Conservation (phyloP, 2,329 filamentous ascomycete species). For the Aspergillus caelatus region DNA sequence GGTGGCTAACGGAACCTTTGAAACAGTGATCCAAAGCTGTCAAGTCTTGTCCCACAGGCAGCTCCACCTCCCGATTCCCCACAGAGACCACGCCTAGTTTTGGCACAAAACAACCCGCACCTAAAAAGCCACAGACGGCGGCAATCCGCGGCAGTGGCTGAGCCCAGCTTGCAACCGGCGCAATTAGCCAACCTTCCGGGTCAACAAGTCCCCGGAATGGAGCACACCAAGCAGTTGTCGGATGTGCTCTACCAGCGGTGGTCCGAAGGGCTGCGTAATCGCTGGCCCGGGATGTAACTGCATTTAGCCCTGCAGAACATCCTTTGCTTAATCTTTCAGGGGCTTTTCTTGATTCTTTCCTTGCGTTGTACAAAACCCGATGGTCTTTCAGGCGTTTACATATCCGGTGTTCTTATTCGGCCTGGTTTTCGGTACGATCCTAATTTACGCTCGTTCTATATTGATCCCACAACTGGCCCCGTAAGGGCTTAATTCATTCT, state of each 20-base stretch:
- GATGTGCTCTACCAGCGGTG: slow-evolving; percentile 91
- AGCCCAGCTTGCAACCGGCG: slow-evolving; percentile 42
- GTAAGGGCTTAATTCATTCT: slow-evolving; percentile 1
- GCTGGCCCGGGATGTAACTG: slow-evolving; percentile 59
- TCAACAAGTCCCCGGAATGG: slow-evolving; percentile 72
- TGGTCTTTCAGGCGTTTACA: slow-evolving; percentile 3
- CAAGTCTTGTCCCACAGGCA: slow-evolving; percentile 38
- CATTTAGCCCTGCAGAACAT: neutral
- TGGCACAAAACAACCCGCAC: slow-evolving; percentile 83
- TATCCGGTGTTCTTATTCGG: neutral
- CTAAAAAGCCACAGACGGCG: slow-evolving; percentile 75
- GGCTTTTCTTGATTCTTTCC: slow-evolving; percentile 1
- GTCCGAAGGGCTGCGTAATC: slow-evolving; percentile 76
- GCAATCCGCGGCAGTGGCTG: slow-evolving; percentile 49
- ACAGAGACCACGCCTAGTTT: slow-evolving; percentile 65
- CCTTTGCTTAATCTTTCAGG: slow-evolving; percentile 1
- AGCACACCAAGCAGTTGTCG: slow-evolving; percentile 85
- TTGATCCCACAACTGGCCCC: neutral
- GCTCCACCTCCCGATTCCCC: slow-evolving; percentile 45
- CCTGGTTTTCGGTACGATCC: slow-evolving; percentile 1
- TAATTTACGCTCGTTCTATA: slow-evolving; percentile 10
- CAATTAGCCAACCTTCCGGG: slow-evolving; percentile 56
- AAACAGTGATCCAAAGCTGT: slow-evolving; percentile 42
- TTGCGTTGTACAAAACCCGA: slow-evolving; percentile 14
- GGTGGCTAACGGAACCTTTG: slow-evolving; percentile 17